These are phyloP conservation scores for Polytolypa hystricis DNA, from an alignment of 2,329 filamentous ascomycete species.

Conservation along the genomic window DNA sequence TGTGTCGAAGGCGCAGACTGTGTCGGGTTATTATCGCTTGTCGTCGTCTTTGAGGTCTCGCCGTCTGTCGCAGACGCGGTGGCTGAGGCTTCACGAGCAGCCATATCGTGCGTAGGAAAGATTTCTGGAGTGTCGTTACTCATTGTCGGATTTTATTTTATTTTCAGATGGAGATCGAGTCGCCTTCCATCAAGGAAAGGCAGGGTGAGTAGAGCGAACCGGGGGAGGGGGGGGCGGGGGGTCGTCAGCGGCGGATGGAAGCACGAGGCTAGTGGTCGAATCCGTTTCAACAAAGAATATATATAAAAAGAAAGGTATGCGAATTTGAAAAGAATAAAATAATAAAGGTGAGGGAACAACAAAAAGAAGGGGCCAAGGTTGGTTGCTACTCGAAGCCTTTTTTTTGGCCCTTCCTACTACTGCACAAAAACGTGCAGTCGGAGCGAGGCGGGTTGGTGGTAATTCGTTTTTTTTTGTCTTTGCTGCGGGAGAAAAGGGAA, in stretches of 20 bases:
- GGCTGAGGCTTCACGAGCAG: constrained; percentile 18
- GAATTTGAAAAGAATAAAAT: not conserved
- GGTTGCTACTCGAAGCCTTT: no score
- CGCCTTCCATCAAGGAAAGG: constrained; percentile 2
- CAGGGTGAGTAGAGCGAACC: constrained; percentile 2
- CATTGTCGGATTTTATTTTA: constrained; percentile 8
- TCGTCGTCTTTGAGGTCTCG: constrained; percentile 20
- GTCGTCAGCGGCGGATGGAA: not conserved
- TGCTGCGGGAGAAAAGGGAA: no score
- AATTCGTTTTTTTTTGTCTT: no score
- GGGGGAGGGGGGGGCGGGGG: not conserved
- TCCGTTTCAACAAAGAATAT: not conserved
- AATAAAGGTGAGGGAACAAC: no score
- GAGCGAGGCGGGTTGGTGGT: no score
- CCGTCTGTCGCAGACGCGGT: constrained; percentile 25
- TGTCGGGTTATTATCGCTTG: constrained; percentile 2
- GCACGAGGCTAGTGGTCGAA: not conserved
- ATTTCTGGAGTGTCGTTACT: constrained; percentile 6
- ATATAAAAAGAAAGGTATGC: not conserved
- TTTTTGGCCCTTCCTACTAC: no score
- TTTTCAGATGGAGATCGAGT: no score
- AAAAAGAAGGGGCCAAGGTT: no score
- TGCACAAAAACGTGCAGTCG: no score
- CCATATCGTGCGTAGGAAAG: constrained; percentile 3
- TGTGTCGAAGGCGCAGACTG: constrained; percentile 11